Evolutionary conservation across 2,329 filamentous ascomycete species (phyloP).

Genomic region (Fusarium buxicola): DNA sequence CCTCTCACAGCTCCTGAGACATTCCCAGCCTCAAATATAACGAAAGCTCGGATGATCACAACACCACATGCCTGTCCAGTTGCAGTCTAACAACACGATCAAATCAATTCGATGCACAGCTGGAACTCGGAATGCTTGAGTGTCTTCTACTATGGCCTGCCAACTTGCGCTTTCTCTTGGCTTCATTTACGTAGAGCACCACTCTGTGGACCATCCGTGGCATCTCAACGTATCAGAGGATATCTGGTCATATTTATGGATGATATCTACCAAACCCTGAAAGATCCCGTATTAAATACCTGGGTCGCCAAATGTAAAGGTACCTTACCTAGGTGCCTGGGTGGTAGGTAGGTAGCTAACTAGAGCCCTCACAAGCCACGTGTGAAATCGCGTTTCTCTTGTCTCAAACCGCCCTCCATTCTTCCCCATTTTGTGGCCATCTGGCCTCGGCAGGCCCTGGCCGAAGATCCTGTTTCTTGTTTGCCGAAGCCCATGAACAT

Average conservation of each 20-base stretch:
- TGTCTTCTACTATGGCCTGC: not conserved
- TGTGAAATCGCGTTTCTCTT: slow-evolving; percentile 6
- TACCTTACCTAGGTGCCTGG: no score
- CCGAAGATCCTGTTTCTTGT: slow-evolving; percentile 7
- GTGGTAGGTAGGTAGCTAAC: not conserved
- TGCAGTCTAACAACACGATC: not conserved
- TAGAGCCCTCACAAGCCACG: slow-evolving; percentile 3
- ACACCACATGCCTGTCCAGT: no score
- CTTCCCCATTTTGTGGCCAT: not conserved
- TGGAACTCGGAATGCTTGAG: not conserved
- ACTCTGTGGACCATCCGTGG: not conserved
- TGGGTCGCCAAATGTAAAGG: no score
- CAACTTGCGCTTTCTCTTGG: not conserved
- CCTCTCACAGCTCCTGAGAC: slow-evolving; percentile 23
- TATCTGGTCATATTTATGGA: no score
- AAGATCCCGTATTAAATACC: no score
- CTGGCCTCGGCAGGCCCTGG: not conserved
- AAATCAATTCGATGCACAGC: not conserved
- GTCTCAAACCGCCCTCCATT: slow-evolving; percentile 2
- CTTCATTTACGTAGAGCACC: not conserved
- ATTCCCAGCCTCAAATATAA: slow-evolving; percentile 19
- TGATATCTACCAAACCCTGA: no score
- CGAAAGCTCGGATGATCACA: not conserved
- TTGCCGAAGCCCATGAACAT: slow-evolving; percentile 15
- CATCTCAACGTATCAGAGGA: no score